Evolutionary conservation across 2,329 filamentous ascomycete species (phyloP).

Genomic region (Diplodia mutila): DNA sequence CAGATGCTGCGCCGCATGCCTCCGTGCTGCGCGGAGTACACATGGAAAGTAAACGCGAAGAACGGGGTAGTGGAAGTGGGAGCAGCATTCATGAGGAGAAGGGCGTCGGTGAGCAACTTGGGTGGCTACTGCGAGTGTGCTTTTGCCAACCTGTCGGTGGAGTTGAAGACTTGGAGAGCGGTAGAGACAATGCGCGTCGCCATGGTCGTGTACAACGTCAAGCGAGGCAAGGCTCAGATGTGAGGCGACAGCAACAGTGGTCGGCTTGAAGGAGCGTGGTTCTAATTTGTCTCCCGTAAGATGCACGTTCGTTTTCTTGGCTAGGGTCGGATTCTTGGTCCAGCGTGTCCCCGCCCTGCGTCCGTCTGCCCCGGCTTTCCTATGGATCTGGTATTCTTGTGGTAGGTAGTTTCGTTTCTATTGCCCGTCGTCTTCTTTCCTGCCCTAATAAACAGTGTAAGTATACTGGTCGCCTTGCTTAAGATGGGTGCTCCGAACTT

Average conservation of each 20-base stretch:
- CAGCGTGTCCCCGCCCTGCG: too few species aligned
- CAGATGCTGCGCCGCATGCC: background rate
- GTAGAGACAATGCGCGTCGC: conserved; percentile 37
- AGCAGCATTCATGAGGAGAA: conserved; percentile 5
- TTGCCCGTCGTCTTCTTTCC: background rate
- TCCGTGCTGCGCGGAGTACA: background rate
- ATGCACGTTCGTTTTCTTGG: background rate
- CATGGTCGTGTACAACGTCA: background rate
- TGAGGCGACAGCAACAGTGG: background rate
- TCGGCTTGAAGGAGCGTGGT: background rate
- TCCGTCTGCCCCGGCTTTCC: background rate
- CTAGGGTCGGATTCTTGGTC: background rate
- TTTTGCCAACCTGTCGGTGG: conserved; percentile 44
- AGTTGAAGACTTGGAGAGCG: conserved; percentile 49
- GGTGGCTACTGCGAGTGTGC: conserved; percentile 37
- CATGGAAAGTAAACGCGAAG: background rate
- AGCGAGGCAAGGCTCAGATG: background rate
- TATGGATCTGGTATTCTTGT: background rate
- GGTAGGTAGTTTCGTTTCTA: conserved; percentile 10
- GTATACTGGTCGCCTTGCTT: background rate
- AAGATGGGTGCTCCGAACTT: background rate
- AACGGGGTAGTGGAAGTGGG: background rate
- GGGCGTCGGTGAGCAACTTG: conserved; percentile 26
- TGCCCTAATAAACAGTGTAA: background rate
- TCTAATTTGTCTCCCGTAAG: background rate